Evolutionary conservation across 2,329 filamentous ascomycete genomes (phyloP), one percentile per base, ranked within the genome.

Genomic region (Alternaria viburni): DNA sequence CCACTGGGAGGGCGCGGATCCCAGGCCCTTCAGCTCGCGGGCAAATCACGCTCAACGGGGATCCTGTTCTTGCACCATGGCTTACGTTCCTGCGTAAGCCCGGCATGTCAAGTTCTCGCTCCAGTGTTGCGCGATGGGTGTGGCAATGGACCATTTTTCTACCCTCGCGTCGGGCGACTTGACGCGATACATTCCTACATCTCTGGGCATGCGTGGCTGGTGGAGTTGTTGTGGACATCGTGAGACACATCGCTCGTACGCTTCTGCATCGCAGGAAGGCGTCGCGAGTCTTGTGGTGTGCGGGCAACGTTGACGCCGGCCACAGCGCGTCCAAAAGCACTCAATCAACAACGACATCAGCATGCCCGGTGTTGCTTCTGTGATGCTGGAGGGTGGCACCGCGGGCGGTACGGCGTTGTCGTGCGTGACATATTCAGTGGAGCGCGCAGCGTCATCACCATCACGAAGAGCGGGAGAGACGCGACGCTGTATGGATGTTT

Each of bases 11-110:
- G 57, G 54, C 65, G 50, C 68, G 64, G 66, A 61, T 55, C 65
- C 63, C 64, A 67, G 56, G 28, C 66, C 49, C 60, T 67, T 68
- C 62, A 67, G 69, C 69, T 65, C 65, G 66, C 67, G 71, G 67
- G 69, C 77, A 69, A 78, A 77, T 77, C 74, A 77, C 68, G 61
- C 69, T 67, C 68, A 69, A 65, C 70, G 70, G 68, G 62, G 58
- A 64, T 55, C 64, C 61, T 54, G 45, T 44, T 62, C 50, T 65
- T 66, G 65, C 73, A 71, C 70, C 67, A 70, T 70, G 67, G 66
- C 65, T 62, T 50, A 57, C 67, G 74, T 75, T 76, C 74, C 74
- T 77, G 74, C 74, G 71, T 72, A 66, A 68, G 62, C 62, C 60
- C 64, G 57, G 58, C 65, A 61, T 64, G 57, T 67, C 62, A 59